phyloP scores from a whole-genome alignment of 371 early-diverging fungal species.

The Smittium culicis region DNA sequence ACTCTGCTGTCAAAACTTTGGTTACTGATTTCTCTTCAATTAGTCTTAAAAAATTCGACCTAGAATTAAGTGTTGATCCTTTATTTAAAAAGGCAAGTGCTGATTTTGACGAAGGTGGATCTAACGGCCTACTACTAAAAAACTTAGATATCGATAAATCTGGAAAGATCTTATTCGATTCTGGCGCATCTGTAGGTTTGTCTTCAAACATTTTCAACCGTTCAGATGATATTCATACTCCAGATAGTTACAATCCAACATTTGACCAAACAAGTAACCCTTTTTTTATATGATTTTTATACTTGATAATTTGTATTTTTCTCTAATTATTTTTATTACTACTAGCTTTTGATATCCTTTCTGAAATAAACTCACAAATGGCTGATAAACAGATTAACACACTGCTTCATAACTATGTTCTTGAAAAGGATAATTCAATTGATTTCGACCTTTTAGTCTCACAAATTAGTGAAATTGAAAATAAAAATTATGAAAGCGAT shows the following conservation, averaged over 20 bases:
- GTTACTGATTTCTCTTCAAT: slow-evolving; percentile 64
- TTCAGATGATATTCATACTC: background rate
- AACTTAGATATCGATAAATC: slow-evolving; percentile 61
- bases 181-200: slow-evolving; percentile 50
- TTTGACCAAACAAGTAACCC: background rate
- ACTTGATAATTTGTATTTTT: too few relatives aligned
- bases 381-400: background rate
- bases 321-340: too few relatives aligned
- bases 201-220: background rate
- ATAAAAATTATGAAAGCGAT: slow-evolving; percentile 14
- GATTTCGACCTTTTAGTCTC: slow-evolving; percentile 4
- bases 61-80: slow-evolving; percentile 91
- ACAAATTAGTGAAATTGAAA: slow-evolving; percentile 16
- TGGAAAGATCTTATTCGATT: slow-evolving; percentile 88
- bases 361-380: background rate
- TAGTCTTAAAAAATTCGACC: slow-evolving; percentile 72
- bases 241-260: background rate
- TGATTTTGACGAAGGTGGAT: slow-evolving; percentile 97
- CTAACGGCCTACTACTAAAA: slow-evolving; percentile 79
- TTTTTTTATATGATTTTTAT: background rate
- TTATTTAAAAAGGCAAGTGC: slow-evolving; percentile 94
- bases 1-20: slow-evolving; percentile 49
- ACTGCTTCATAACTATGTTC: slow-evolving; percentile 5
- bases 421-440: slow-evolving; percentile 7
- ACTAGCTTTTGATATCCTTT: background rate